phyloP scores from a whole-genome alignment of 2,329 filamentous ascomycete species.

The Penicillium sumatraense region DNA sequence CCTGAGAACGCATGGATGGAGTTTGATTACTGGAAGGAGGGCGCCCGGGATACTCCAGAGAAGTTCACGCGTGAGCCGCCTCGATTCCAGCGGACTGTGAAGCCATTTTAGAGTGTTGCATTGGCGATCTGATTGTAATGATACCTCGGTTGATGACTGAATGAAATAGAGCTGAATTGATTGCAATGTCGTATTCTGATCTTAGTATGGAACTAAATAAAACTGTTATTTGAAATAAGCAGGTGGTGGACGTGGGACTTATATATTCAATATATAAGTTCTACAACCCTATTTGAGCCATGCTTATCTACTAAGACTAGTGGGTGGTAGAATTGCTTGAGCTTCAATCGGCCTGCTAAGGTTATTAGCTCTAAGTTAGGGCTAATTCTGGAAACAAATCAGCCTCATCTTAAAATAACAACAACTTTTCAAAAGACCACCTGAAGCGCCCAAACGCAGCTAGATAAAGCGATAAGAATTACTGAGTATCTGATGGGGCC shows the following conservation, averaged over 20 bases:
- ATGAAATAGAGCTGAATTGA: constrained; percentile 1
- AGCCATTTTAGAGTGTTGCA: constrained; percentile 33
- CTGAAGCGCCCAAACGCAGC: too few species aligned
- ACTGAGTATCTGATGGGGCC: too few species aligned
- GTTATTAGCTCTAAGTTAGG: not conserved
- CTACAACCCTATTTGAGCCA: too few species aligned
- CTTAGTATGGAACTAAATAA: too few species aligned
- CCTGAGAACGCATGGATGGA: constrained; percentile 69
- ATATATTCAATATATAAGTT: too few species aligned
- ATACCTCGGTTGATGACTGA: constrained; percentile 4
- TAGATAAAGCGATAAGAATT: too few species aligned
- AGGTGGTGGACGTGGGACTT: too few species aligned
- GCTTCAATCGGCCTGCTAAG: not conserved
- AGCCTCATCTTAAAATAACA: not conserved
- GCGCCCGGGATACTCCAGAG: constrained; percentile 54
- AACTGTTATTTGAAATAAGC: too few species aligned
- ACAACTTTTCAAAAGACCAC: too few species aligned
- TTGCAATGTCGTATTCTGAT: not conserved
- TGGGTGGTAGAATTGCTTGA: too few species aligned
- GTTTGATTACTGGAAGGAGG: constrained; percentile 66
- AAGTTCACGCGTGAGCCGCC: constrained; percentile 48
- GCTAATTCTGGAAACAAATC: not conserved
- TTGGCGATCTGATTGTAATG: constrained; percentile 6
- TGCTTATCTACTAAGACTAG: too few species aligned
- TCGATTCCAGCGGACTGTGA: constrained; percentile 40